Base-by-base conservation (phyloP, 805 yeast genomes). In the Ogataea sp. region DNA sequence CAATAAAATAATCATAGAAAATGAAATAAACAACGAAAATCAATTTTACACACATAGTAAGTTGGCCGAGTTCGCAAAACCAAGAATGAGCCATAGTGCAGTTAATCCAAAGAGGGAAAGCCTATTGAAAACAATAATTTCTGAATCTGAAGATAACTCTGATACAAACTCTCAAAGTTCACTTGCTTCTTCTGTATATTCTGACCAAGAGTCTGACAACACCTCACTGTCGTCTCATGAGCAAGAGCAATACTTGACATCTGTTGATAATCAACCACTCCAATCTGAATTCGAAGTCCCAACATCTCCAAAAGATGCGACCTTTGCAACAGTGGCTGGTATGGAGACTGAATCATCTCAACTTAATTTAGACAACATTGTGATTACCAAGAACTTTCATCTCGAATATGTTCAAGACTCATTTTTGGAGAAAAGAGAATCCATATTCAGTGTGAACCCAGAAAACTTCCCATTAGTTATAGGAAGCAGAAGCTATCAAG, bases 81-180 rank as follows among this genome's bases (percentile, higher is more conserved):
- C 29, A 26, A 10, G n/a, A 14, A 26, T 10, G 15, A 26, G 8
- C n/a, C 8, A 30, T 17, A 30, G 16, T 15, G 6, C 6, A 6
- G n/a, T 4, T 11, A 17, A 17, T 18, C 7, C 15, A 10, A 39
- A 35, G 23, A 39, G 47, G 32, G 47, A 38, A 31, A 48, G 52
- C 21, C 36, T 50, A 2, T 35, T 50, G 20, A 44, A 42, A n/a
- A 40, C 51, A 10, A 46, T 50, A 11, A 30, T 50, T 6, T 34
- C 48, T 3, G 50, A 46, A 24, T 50, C 39, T 13, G 46, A 48
- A 32, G 15, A 29, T 6, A 26, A 39, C 13, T 42, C 42, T n/a
- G 39, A 30, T n/a, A 36, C 39, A 26, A 13, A 10, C 6, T 26
- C 29, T 44, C 39, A 14, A 37, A 15, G 29, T 11, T 26, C 29